Evolutionary conservation across 306 rosid genomes (phyloP).

Genomic region (Hippophae rhamnoides): DNA sequence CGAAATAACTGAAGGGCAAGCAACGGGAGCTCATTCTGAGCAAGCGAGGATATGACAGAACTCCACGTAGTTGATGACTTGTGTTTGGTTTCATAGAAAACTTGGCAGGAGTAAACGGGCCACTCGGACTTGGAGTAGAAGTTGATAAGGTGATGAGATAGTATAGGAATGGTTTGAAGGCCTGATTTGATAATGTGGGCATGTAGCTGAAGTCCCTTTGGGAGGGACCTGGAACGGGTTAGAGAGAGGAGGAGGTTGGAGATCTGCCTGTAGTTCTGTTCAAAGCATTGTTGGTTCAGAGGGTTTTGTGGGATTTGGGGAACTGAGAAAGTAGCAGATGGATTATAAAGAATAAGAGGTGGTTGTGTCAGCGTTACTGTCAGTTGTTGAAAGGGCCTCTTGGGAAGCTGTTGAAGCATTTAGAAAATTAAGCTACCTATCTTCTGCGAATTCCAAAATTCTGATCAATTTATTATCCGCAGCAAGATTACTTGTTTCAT

Average conservation of each 20-base stretch:
- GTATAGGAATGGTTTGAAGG: slow-evolving; percentile 44
- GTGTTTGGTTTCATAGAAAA: slow-evolving; percentile 36
- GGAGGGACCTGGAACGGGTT: slow-evolving; percentile 49
- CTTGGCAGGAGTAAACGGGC: slow-evolving; percentile 36
- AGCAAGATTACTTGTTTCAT: no score
- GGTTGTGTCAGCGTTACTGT: neutral
- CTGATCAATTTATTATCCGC: no score
- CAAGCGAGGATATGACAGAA: slow-evolving; percentile 60
- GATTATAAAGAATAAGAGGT: neutral
- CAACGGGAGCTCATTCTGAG: slow-evolving; percentile 63
- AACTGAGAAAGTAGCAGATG: neutral
- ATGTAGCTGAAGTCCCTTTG: slow-evolving; percentile 68
- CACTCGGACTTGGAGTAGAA: slow-evolving; percentile 62
- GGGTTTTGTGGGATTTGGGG: slow-evolving; percentile 16
- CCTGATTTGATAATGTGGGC: slow-evolving; percentile 60
- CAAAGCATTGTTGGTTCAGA: slow-evolving; percentile 17
- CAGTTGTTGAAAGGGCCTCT: neutral
- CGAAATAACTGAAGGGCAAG: slow-evolving; percentile 53
- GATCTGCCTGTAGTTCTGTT: slow-evolving; percentile 31
- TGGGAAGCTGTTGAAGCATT: slow-evolving; percentile 23
- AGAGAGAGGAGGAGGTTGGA: slow-evolving; percentile 46
- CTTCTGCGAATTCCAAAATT: no score
- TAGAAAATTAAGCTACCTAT: neutral
- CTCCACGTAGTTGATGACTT: slow-evolving; percentile 71
- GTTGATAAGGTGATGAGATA: slow-evolving; percentile 66